Evolutionary conservation across 371 early-diverging fungal species (phyloP).

Genomic region (Mucor indicus): DNA sequence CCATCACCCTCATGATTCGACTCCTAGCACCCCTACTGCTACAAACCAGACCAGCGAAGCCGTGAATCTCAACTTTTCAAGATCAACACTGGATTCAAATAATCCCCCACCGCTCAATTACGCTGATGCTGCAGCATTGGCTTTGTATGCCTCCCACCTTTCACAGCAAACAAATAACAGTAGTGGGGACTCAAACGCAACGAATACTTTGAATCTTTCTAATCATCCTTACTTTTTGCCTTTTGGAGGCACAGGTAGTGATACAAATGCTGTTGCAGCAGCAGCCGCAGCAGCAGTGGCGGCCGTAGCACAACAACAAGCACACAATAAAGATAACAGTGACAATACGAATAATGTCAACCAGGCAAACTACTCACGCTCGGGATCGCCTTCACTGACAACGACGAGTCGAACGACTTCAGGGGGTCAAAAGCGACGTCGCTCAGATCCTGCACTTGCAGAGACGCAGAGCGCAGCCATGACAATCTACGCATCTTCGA

Average conservation of each 20-base stretch:
- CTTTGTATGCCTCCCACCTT: conserved; percentile 41
- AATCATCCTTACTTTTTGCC: conserved; percentile 25
- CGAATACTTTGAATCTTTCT: conserved; percentile 9
- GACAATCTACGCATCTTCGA: conserved; percentile 47
- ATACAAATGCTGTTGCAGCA: conserved; percentile 10
- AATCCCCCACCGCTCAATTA: conserved; percentile 25
- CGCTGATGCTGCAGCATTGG: conserved; percentile 42
- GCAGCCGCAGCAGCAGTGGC: conserved; percentile 31
- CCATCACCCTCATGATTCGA: background rate
- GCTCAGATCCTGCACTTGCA: conserved; percentile 45
- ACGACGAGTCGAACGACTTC: conserved; percentile 1
- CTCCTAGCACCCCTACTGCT: background rate
- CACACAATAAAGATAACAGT: background rate
- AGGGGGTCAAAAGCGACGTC: conserved; percentile 35
- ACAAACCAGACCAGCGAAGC: background rate
- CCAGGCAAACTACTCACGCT: background rate
- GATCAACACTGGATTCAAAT: background rate
- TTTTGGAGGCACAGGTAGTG: conserved; percentile 4
- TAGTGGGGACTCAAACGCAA: conserved; percentile 2
- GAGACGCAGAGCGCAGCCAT: conserved; percentile 49
- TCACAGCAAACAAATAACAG: conserved; percentile 18
- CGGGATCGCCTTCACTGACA: background rate
- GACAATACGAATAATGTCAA: conserved; percentile 7
- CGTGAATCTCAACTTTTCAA: background rate
- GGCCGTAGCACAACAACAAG: conserved; percentile 5